Conservation (phyloP, 768 basidiomycete genomes). For the Multifurca ochricompacta region DNA sequence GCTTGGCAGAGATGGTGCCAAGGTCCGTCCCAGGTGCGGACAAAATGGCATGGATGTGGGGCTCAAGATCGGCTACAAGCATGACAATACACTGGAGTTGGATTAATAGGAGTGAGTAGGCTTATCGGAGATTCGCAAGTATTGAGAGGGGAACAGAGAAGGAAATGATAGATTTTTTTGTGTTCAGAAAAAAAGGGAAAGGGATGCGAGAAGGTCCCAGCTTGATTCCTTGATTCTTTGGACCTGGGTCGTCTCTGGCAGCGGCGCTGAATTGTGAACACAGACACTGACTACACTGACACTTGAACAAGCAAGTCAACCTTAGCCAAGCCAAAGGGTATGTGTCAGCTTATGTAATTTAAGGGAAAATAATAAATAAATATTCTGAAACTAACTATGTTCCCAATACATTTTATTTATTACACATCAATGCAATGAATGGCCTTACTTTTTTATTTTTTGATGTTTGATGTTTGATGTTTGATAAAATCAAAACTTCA, state of each 20-base stretch:
- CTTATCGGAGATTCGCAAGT: neutral
- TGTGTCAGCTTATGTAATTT: constrained; percentile 6
- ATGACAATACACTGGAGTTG: neutral
- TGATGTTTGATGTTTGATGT: no score
- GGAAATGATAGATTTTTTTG: neutral
- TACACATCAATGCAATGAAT: no score
- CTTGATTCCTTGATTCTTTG: neutral
- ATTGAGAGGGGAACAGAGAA: neutral
- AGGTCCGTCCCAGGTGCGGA: constrained; percentile 72
- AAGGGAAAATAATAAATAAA: neutral
- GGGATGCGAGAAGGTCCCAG: neutral
- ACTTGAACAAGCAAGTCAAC: neutral
- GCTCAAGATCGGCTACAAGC: constrained; percentile 42
- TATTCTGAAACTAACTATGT: neutral
- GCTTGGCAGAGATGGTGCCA: constrained; percentile 76
- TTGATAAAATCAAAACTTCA: no score
- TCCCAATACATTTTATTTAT: no score
- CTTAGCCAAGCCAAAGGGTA: no score
- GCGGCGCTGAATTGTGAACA: no score
- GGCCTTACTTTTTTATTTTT: no score
- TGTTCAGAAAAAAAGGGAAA: neutral
- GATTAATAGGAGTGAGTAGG: neutral
- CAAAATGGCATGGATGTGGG: constrained; percentile 60
- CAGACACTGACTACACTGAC: no score
- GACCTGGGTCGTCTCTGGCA: neutral